Evolutionary conservation across 768 basidiomycete species (phyloP), one percentile per base, ranked within the genome.

Genomic region (Phylloporus sp.): DNA sequence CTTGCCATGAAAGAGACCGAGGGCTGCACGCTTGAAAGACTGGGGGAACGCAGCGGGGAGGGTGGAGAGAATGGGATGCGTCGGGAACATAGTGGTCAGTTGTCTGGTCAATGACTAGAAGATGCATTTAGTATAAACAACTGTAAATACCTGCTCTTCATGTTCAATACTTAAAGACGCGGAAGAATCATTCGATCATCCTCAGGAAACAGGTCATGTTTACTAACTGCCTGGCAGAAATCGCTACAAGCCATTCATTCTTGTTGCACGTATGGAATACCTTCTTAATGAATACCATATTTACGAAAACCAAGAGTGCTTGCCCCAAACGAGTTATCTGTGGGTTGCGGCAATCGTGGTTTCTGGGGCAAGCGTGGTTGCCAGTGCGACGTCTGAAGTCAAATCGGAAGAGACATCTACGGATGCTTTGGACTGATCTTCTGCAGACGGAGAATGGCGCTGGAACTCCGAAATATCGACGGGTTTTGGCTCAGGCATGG

Each of bases 1-100:
- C 65, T 84, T 86, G 15, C 91, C 91, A 49, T 91, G 88, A 64
- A 88, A 93, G 2, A 95, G 82, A 49, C 91, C 91, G 3, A 81
- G 72, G 59, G 91, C 83, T 2, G 88, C 73, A 38, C 89, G 85
- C 65, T 91, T 93, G 73, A 91, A 91, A 8, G 88, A 85, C 54
- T 80, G 77, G 26, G 87, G 79, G 56, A 82, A 63, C 10, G 63
- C 59, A 0, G 63, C 45, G 32, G 67, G 60, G 20, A 69, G 56
- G 26, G 28, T 58, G 24, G 59, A 59, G 7, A 62, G 42, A 13
- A 45, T 26, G 4, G 50, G 51, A 29, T 11, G 18, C 6, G 67
- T 61, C 23, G 59, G 58, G 46, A 67, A 61, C 66, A 70, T 68
- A 23, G 13, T 29, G 39, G 20, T 12, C 11, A 13, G 24, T 15